Evolutionary conservation across 2,329 filamentous ascomycete species (phyloP).

Genomic region (Penicillium sp.): DNA sequence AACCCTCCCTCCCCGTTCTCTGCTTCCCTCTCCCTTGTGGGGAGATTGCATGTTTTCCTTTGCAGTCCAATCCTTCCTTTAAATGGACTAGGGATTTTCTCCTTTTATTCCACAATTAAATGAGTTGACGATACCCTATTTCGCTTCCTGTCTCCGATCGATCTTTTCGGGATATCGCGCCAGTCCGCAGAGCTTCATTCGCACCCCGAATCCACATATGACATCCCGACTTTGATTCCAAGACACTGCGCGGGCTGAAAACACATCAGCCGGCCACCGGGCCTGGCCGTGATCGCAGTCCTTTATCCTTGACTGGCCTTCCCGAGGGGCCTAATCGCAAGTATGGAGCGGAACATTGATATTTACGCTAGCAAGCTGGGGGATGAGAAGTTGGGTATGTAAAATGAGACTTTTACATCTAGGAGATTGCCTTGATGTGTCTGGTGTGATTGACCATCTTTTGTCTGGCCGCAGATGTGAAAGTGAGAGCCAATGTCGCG

Average conservation of each 20-base stretch:
- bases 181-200: conserved; percentile 23
- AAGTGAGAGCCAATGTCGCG: conserved; percentile 76
- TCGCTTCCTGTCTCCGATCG: conserved; percentile 22
- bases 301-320: conserved; percentile 22
- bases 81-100: conserved; percentile 11
- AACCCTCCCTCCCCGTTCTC: conserved; percentile 17
- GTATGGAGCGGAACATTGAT: conserved; percentile 50
- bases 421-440: background rate
- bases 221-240: conserved; percentile 19
- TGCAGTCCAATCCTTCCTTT: conserved; percentile 17
- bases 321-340: conserved; percentile 26
- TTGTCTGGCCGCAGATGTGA: conserved; percentile 60
- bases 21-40: conserved; percentile 16
- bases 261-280: conserved; percentile 36
- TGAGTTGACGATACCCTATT: conserved; percentile 32
- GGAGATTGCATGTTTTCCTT: conserved; percentile 12
- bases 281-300: conserved; percentile 36
- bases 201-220: conserved; percentile 32
- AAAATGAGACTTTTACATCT: background rate
- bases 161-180: conserved; percentile 28
- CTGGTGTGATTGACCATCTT: conserved; percentile 4
- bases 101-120: conserved; percentile 23
- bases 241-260: conserved; percentile 29
- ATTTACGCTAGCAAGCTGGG: conserved; percentile 50
- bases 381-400: conserved; percentile 49